Evolutionary conservation across 768 basidiomycete species (phyloP).

Genomic region (Peribolospora baueri): DNA sequence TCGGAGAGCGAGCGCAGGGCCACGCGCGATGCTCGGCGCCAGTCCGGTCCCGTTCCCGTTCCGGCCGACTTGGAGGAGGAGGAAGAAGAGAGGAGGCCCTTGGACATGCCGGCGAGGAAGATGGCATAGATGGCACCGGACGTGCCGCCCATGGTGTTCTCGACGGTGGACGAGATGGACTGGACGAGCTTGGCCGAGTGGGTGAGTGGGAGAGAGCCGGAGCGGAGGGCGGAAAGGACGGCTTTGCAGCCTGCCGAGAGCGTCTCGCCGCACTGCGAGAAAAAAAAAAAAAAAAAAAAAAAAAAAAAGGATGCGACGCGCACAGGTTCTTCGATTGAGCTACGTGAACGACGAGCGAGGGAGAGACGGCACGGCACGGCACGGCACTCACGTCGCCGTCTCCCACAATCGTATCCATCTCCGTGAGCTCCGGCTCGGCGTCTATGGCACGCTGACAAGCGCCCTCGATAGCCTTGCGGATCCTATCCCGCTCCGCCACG

Average conservation of each 20-base stretch:
- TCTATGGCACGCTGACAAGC: constrained; percentile 10
- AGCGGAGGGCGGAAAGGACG: constrained; percentile 20
- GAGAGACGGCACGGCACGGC: too few relatives aligned
- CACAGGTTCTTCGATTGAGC: too few relatives aligned
- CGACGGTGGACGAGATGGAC: constrained; percentile 24
- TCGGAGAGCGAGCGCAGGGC: constrained; percentile 43
- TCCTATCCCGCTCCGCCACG: constrained; percentile 44
- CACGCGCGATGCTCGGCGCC: not conserved
- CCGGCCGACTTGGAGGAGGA: constrained; percentile 11
- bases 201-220: constrained; percentile 13
- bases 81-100: too few relatives aligned
- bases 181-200: constrained; percentile 15
- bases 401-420: constrained; percentile 20
- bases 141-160: constrained; percentile 34
- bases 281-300: not conserved
- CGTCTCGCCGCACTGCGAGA: constrained; percentile 31
- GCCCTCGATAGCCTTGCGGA: too few relatives aligned
- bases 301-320: too few relatives aligned
- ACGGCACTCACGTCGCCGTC: constrained; percentile 13
- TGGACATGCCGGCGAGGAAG: not conserved
- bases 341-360: too few relatives aligned
- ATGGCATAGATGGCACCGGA: constrained; percentile 24
- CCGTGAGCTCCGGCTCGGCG: constrained; percentile 20
- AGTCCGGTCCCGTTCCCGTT: not conserved
- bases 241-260: constrained; percentile 48